Evolutionary conservation across 768 basidiomycete genomes (phyloP).

Genomic region (Mrakia frigida): DNA sequence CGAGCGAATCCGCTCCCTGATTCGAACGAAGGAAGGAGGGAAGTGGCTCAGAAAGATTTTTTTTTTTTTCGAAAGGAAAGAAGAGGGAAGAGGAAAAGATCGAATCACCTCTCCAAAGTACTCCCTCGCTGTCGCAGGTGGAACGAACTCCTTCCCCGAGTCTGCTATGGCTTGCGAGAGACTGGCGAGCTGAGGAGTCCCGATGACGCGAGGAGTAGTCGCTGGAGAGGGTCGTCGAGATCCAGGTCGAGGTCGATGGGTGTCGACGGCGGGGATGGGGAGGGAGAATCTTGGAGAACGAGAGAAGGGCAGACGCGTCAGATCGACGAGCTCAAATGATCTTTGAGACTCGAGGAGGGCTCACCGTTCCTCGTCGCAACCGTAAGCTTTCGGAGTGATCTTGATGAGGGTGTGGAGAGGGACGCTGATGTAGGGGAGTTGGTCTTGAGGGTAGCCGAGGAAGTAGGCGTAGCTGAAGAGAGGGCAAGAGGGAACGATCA

Average conservation of each 20-base stretch:
- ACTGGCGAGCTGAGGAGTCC: constrained; percentile 1
- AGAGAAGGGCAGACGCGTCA: neutral
- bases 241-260: constrained; percentile 23
- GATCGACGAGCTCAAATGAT: neutral
- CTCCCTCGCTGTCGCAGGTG: constrained; percentile 13
- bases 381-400: constrained; percentile 60
- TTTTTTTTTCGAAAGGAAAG: neutral
- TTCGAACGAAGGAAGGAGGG: neutral
- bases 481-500: neutral
- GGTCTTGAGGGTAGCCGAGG: constrained; percentile 71
- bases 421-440: constrained; percentile 96
- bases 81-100: neutral
- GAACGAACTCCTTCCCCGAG: neutral
- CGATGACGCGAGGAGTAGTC: constrained; percentile 15
- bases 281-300: constrained; percentile 66
- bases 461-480: constrained; percentile 76
- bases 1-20: neutral
- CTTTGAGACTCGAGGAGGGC: constrained; percentile 24
- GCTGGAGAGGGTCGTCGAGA: constrained; percentile 25
- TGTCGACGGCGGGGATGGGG: constrained; percentile 90
- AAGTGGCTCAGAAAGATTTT: neutral
- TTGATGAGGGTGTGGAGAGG: constrained; percentile 97
- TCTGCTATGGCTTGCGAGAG: constrained; percentile 20
- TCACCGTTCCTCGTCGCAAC: constrained; percentile 92
- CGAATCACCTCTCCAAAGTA: constrained; percentile 4